Evolutionary conservation across 148 eudicot genomes (phyloP).

Genomic region (Pouteria glomerata): DNA sequence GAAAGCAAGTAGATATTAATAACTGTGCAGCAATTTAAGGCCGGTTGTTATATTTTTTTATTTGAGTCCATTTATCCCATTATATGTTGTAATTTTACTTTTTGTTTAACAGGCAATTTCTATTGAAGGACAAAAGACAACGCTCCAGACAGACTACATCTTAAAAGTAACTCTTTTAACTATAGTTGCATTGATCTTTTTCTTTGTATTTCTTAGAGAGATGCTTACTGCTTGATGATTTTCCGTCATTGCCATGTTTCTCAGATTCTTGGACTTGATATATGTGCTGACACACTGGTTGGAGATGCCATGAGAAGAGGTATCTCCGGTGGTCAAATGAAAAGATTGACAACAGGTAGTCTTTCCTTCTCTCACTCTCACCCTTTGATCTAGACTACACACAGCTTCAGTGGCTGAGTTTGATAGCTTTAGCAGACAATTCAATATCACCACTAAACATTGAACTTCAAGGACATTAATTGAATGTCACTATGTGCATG

Average conservation of each 20-base stretch:
- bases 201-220: constrained; percentile 3
- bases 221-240: background rate
- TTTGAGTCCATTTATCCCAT: background rate
- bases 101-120: constrained; percentile 55
- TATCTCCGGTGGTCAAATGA: constrained; percentile 86
- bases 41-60: background rate
- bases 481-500: background rate
- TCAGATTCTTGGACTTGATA: constrained; percentile 82
- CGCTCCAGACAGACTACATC: constrained; percentile 76
- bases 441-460: too few relatives aligned
- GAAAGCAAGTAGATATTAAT: background rate
- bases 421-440: background rate
- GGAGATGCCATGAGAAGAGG: constrained; percentile 92
- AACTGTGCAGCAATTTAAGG: too few relatives aligned
- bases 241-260: background rate
- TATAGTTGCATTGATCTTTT: background rate
- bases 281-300: constrained; percentile 61
- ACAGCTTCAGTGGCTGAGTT: background rate
- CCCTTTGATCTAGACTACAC: background rate
- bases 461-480: too few relatives aligned
- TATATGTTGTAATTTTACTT: background rate
- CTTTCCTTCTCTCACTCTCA: background rate
- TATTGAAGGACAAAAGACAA: constrained; percentile 60
- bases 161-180: constrained; percentile 46
- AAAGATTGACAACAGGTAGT: constrained; percentile 73